Percentiles rank a stretch among this genome's conserved stretches.
Evolutionary conservation across 148 eudicot genomes (phyloP).

Genomic region (Chenopodium formosanum): DNA sequence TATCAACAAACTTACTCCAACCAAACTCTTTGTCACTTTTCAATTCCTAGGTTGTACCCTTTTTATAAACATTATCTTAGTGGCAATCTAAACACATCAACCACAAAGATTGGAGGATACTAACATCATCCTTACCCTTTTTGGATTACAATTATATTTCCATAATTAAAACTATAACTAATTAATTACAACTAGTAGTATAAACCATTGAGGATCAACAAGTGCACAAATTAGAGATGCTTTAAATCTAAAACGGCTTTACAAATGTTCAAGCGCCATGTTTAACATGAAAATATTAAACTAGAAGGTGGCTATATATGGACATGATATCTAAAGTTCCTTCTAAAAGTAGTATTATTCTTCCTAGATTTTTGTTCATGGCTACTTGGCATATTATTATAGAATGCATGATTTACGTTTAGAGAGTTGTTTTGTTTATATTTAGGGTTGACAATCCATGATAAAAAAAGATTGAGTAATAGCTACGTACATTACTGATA

Average conservation of each 20-base stretch:
- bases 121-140: slow-evolving; percentile 12
- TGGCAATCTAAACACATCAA: not conserved
- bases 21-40: slow-evolving; percentile 17
- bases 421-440: not conserved
- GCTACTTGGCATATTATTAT: not conserved
- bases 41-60: slow-evolving; percentile 14
- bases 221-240: not conserved
- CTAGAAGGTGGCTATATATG: not conserved
- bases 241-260: not conserved
- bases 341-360: not conserved
- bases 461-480: too few species aligned
- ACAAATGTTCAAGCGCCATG: not conserved
- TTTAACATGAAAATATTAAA: not conserved
- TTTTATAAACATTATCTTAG: not conserved
- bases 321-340: not conserved
- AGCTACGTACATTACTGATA: too few species aligned
- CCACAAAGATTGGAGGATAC: slow-evolving; percentile 8
- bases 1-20: slow-evolving; percentile 1
- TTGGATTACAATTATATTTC: not conserved
- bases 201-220: not conserved
- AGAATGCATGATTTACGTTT: too few species aligned
- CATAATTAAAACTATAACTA: not conserved
- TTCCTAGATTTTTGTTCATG: not conserved
- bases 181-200: not conserved
- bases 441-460: not conserved